Base-by-base conservation (phyloP, 768 basidiomycete species). In the Arthromyces matolae region DNA sequence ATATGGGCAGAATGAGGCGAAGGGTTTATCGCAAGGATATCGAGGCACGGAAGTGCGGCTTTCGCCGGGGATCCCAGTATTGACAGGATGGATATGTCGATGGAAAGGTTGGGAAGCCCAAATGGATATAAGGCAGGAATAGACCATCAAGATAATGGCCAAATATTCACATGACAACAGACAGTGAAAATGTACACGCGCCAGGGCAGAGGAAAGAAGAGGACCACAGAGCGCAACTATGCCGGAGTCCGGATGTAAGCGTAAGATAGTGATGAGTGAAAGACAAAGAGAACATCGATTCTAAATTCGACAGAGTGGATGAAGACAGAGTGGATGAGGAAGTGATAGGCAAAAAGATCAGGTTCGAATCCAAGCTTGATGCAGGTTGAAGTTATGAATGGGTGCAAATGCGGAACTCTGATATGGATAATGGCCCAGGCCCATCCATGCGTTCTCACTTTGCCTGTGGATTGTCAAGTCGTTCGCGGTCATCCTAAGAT, bases 81-180 rank as follows among this genome's bases (percentile, higher is more conserved):
- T 65, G 78, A 81, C 79, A 71, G 79, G 76, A 80, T 78, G 79
- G 75, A 81, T 80, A 80, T 75, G 80, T 81, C 80, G 64, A 77
- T 65, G 29, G 28, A 62, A 67, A 64, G 61, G 50, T 58, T 60
- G 63, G 61, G 57, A 54, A 56, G 58, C 58, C 64, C 64, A 59
- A 58, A 47, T 64, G 58, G 61, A 59, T 58, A 63, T 53, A 58
- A 60, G 53, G 61, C 51, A 59, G 54, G 49, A 55, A 57, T 47
- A 60, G 51, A 59, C 61, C 50, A 59, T 55, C 60, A 60, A 60
- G 39, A 56, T 52, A 48, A 54, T 42, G 47, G 59, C 51, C 52
- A 56, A 60, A 63, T 68, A 66, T 66, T 66, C 62, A 68, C 67
- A 68, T 55, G 47, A 29, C 28, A 57, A 56, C 44, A 53, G n/a